phyloP scores from a whole-genome alignment of 768 basidiomycete genomes.

The Lactarius psammicola region DNA sequence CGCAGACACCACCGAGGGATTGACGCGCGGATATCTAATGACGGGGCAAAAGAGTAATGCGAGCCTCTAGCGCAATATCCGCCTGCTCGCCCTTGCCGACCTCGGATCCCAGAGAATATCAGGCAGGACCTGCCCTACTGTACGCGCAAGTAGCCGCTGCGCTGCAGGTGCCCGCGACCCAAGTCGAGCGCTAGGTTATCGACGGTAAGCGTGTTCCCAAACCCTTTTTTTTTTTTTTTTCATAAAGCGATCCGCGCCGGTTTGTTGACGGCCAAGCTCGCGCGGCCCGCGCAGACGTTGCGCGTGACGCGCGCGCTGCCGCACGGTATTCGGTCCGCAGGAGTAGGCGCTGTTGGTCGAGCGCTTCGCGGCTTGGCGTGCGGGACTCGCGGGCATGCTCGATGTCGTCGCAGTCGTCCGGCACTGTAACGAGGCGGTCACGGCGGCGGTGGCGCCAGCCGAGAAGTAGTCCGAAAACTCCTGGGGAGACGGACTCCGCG shows the following conservation, averaged over 20 bases:
- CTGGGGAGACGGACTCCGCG: neutral
- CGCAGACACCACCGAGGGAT: slow-evolving; percentile 49
- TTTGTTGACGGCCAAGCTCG: slow-evolving; percentile 77
- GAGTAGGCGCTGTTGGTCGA: neutral
- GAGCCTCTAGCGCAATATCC: slow-evolving; percentile 80
- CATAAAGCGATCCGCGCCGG: slow-evolving; percentile 72
- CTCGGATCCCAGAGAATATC: slow-evolving; percentile 69
- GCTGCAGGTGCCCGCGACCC: slow-evolving; percentile 57
- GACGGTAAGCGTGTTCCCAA: slow-evolving; percentile 61
- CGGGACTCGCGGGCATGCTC: slow-evolving; percentile 62
- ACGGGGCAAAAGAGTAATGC: neutral
- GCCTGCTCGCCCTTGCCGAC: slow-evolving; percentile 70
- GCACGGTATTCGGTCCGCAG: neutral
- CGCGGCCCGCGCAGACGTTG: slow-evolving; percentile 71
- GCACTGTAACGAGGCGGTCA: slow-evolving; percentile 36
- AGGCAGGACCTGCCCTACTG: slow-evolving; percentile 75
- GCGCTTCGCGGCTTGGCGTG: slow-evolving; percentile 61
- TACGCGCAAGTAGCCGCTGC: slow-evolving; percentile 60
- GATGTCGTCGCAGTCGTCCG: slow-evolving; percentile 65
- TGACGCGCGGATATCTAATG: slow-evolving; percentile 29
- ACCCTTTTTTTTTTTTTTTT: no score
- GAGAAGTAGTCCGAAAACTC: neutral
- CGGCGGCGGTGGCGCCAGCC: slow-evolving; percentile 19
- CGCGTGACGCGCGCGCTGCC: slow-evolving; percentile 74
- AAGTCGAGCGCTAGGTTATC: slow-evolving; percentile 87